Evolutionary conservation across 257 asterid genomes (phyloP).

Genomic region (Solanum tarapatanum): DNA sequence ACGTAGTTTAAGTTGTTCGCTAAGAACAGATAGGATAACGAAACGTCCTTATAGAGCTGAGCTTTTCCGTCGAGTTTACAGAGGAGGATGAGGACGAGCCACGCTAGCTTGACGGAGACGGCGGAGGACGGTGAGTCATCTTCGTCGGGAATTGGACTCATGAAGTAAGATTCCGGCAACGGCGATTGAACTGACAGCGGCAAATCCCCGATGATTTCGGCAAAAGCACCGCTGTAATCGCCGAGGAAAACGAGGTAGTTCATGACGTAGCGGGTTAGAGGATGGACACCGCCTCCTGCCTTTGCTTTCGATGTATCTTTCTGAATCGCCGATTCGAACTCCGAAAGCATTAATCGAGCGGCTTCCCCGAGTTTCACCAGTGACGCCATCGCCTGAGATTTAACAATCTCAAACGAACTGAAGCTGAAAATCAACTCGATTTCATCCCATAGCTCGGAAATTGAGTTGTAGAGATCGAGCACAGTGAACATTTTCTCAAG

Average conservation of each 20-base stretch:
- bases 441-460: slow-evolving; percentile 57
- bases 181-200: slow-evolving; percentile 26
- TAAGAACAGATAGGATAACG: slow-evolving; percentile 54
- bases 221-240: slow-evolving; percentile 55
- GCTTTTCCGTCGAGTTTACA: slow-evolving; percentile 86
- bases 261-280: slow-evolving; percentile 89
- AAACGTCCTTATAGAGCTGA: slow-evolving; percentile 44
- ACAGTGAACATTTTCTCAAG: slow-evolving; percentile 75
- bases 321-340: slow-evolving; percentile 74
- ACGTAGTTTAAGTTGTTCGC: slow-evolving; percentile 79
- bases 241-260: slow-evolving; percentile 56
- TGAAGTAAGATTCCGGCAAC: slow-evolving; percentile 50
- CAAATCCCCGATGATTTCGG: slow-evolving; percentile 57
- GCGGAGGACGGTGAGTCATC: slow-evolving; percentile 30
- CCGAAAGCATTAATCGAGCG: slow-evolving; percentile 40
- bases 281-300: slow-evolving; percentile 63
- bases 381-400: slow-evolving; percentile 45
- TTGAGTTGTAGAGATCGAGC: slow-evolving; percentile 59
- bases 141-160: slow-evolving; percentile 17
- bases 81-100: slow-evolving; percentile 70
- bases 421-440: slow-evolving; percentile 44
- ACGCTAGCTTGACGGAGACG: slow-evolving; percentile 41
- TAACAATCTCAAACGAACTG: slow-evolving; percentile 39
- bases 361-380: slow-evolving; percentile 58
- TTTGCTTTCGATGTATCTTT: slow-evolving; percentile 51